Evolutionary conservation across 306 rosid species (phyloP), one percentile per base, ranked within the genome.

Genomic region (Gillenia trifoliata): DNA sequence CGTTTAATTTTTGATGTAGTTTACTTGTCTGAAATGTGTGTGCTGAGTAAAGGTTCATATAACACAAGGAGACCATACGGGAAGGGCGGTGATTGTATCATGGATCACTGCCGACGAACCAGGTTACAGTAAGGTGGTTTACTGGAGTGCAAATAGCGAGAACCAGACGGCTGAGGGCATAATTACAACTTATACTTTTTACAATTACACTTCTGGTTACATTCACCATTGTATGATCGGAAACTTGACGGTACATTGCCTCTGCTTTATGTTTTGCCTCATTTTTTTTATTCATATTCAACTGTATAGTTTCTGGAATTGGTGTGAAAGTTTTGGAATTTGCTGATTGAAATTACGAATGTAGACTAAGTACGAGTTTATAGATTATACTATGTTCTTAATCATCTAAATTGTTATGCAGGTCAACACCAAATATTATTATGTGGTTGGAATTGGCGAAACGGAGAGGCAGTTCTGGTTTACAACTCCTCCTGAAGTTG

Each of bases 401-500:
- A 62, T 43, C 10, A 68, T 56, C 11, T 25, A 8, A n/a, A 11
- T 54, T 66, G 4, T 25, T 72, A 70, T 64, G 60, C 90, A 91
- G 95, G 77, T 78, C 77, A 47, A 86, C 62, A 86, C 92, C 79
- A 89, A 86, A 79, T 91, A 91, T 59, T 86, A 87, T 79, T 91
- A 89, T 40, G 88, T 74, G 79, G 84, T 91, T 69, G 92, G 97
- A 57, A 73, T 85, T 36, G 86, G 75, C 9, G 67, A 83, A 60
- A 83, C 84, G 4, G 54, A 84, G 0, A 23, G 93, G 57, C 66
- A 83, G 36, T 89, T 89, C 80, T 91, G 90, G 95, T 89, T 89
- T 73, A 29, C 66, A 5, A 89, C 97, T 74, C 96, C 95, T 33
- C 93, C 97, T n/a, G 72, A 77, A 78, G 77, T 86, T 26, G 97